Percentiles rank a stretch among this genome's conserved stretches.
These are phyloP conservation scores for Apiospora malaysiana DNA, from an alignment of 2,329 filamentous ascomycete genomes.

Conservation along the genomic window DNA sequence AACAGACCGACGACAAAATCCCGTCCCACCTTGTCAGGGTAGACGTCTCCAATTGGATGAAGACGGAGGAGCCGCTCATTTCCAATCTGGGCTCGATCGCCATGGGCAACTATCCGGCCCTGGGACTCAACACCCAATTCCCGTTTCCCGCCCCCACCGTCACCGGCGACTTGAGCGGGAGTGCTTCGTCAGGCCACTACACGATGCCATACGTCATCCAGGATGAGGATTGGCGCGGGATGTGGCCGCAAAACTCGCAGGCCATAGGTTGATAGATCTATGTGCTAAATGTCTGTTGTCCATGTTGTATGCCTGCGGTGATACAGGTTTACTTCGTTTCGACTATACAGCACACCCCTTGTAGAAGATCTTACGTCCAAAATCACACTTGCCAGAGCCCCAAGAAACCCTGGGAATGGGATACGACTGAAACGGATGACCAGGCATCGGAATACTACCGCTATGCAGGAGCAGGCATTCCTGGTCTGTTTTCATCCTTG, in stretches of 20 bases:
- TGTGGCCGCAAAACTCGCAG: conserved; percentile 3
- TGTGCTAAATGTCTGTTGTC: too few species aligned
- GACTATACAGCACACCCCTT: not conserved
- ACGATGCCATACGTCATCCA: conserved; percentile 20
- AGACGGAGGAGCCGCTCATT: not conserved
- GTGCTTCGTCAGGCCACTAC: not conserved
- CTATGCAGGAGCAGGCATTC: not conserved
- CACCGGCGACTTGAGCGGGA: not conserved
- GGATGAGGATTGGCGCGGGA: conserved; percentile 4
- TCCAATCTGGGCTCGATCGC: conserved; percentile 6
- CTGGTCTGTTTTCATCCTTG: not conserved
- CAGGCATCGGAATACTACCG: too few species aligned
- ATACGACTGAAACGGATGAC: not conserved
- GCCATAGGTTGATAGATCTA: not conserved
- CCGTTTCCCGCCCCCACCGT: not conserved
- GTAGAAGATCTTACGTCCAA: not conserved
- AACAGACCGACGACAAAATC: not conserved
- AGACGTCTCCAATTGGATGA: conserved; percentile 1
- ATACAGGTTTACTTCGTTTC: not conserved
- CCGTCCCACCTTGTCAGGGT: not conserved
- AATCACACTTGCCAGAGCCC: not conserved
- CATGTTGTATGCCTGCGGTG: not conserved
- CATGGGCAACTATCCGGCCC: conserved; percentile 7
- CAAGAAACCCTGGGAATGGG: not conserved
- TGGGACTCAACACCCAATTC: conserved; percentile 19